Base-by-base conservation (phyloP, 192 early-diverging fungal species). In the Coemansia sp. region DNA sequence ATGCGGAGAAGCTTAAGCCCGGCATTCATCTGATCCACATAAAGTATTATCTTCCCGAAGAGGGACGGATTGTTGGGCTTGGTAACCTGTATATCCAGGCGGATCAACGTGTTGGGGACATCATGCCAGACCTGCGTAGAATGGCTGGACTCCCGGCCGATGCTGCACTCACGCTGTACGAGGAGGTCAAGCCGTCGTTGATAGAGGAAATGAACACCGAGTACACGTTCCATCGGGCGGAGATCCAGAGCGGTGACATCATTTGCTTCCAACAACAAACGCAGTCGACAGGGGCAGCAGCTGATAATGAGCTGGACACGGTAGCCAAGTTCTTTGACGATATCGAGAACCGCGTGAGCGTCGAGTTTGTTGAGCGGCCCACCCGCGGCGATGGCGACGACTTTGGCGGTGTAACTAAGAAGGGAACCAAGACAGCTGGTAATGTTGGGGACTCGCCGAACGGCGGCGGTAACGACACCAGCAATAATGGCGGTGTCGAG, bases 181-280 rank as follows among this genome's bases (percentile, higher is more conserved):
- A 93, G 85, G 97, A 99, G 80, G 89, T 99, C 65, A 97, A 97
- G 84, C 94, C 97, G 0, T 86, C 84, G 9, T 90, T 96, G 91
- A 91, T 99, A 56, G 95, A 98, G 49, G 66, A 69, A 32, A 87
- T 93, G 81, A 89, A 93, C 61, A 41, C 68, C 11, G 77, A 84
- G 39, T 39, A 63, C 39, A 91, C 91, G 2, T 96, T 95, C 76
- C 53, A 56, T 3, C 57, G 76, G 38, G 89, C 92, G 13, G 97
- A 99, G 72, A 88, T 99, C 54, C 90, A 93, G 72, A 91, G 91
- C 61, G 97, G 97, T 39, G 97, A 99, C 71, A 98, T 99, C 61
- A 87, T 99, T 61, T 90, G 87, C 67, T 89, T 91, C 75, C 94
- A 97, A 32, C 32, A 32, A 32, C 32, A 32, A 32, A 32, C 1